These are phyloP conservation scores for Graphilbum fragrans DNA, from an alignment of 2,329 filamentous ascomycete genomes.

Conservation along the genomic window DNA sequence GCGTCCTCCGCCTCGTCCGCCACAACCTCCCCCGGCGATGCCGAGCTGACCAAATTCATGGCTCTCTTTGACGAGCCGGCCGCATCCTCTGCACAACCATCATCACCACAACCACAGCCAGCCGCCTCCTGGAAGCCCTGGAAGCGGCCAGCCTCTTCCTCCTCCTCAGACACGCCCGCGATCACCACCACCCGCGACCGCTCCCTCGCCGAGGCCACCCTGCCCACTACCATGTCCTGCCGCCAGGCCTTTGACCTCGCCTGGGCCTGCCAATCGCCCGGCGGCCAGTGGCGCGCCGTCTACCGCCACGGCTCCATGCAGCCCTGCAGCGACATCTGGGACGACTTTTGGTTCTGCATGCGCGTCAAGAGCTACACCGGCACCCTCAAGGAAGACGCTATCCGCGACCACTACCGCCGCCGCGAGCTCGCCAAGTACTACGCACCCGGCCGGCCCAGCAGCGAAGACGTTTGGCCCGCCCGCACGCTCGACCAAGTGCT, in stretches of 20 bases:
- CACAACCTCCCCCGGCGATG: conserved; percentile 11
- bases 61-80: conserved; percentile 26
- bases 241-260: conserved; percentile 82
- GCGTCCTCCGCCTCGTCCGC: conserved; percentile 2
- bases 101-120: conserved; percentile 11
- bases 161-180: conserved; percentile 10
- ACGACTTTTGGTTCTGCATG: conserved; percentile 98
- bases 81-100: neutral
- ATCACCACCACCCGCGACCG: conserved; percentile 7
- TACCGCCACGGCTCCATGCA: conserved; percentile 76
- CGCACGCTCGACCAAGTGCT: conserved; percentile 45
- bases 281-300: conserved; percentile 81
- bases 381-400: conserved; percentile 42
- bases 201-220: conserved; percentile 51
- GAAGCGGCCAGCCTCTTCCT: conserved; percentile 7
- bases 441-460: conserved; percentile 51
- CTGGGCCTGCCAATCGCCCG: conserved; percentile 86
- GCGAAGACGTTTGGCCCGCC: conserved; percentile 82
- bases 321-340: conserved; percentile 74
- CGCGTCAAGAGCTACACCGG: conserved; percentile 53
- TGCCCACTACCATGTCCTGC: conserved; percentile 79
- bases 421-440: conserved; percentile 59
- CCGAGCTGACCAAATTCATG: conserved; percentile 43
- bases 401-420: conserved; percentile 56
- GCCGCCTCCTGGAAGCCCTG: neutral